phyloP scores from a whole-genome alignment of 805 yeast species.

The Candida oleophila region DNA sequence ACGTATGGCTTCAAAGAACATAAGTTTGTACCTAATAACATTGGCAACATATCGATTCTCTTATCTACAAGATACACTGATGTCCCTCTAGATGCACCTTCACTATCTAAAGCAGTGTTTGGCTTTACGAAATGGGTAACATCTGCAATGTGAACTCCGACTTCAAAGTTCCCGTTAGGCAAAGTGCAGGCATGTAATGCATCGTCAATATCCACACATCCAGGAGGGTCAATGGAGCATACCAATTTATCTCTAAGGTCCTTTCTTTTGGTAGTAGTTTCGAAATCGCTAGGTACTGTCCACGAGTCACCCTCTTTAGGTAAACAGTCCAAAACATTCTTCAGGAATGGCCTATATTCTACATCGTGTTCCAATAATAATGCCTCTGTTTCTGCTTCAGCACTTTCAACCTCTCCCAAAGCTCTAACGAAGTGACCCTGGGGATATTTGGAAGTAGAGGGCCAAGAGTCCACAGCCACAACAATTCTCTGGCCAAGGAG shows the following conservation, averaged over 20 bases:
- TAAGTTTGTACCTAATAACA: slow-evolving; percentile 89
- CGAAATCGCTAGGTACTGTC: slow-evolving; percentile 73
- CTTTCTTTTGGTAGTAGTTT: slow-evolving; percentile 52
- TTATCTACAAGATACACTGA: slow-evolving; percentile 96
- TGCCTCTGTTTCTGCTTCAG: slow-evolving; percentile 96
- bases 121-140: slow-evolving; percentile 97
- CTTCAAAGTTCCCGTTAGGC: slow-evolving; percentile 93
- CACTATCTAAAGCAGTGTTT: slow-evolving; percentile 85
- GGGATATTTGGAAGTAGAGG: slow-evolving; percentile 77
- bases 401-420: slow-evolving; percentile 87
- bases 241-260: slow-evolving; percentile 88
- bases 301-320: slow-evolving; percentile 93
- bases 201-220: slow-evolving; percentile 96
- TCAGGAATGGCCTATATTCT: slow-evolving; percentile 93
- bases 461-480: slow-evolving; percentile 92
- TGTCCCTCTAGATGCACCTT: slow-evolving; percentile 96
- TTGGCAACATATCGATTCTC: slow-evolving; percentile 98
- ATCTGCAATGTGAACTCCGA: slow-evolving; percentile 99
- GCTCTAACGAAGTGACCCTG: slow-evolving; percentile 92
- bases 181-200: slow-evolving; percentile 85
- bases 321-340: slow-evolving; percentile 85
- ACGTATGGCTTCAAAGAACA: slow-evolving; percentile 95
- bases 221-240: slow-evolving; percentile 97
- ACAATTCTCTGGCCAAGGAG: slow-evolving; percentile 88
- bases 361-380: slow-evolving; percentile 91